A percentile compares a stretch with the other conserved stretches of the same genome.
phyloP scores from a whole-genome alignment of 768 basidiomycete species.

The Tricholoma hemisulphureum region DNA sequence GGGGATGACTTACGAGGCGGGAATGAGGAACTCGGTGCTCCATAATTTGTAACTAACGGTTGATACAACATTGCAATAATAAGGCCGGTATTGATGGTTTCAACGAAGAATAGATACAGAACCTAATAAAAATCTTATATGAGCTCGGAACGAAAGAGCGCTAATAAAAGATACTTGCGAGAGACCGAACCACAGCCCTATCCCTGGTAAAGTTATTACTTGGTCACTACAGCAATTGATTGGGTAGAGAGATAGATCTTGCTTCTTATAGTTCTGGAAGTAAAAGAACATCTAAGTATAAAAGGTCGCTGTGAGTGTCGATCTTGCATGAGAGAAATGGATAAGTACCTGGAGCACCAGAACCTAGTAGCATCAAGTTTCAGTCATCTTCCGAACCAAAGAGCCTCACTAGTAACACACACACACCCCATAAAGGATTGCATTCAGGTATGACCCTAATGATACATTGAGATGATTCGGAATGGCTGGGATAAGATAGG shows the following conservation, averaged over 20 bases:
- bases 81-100: constrained; percentile 43
- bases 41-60: constrained; percentile 43
- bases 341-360: constrained; percentile 34
- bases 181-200: constrained; percentile 38
- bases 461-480: background rate
- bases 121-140: constrained; percentile 25
- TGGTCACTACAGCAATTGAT: background rate
- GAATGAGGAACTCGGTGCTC: constrained; percentile 31
- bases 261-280: constrained; percentile 41
- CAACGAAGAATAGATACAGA: constrained; percentile 40
- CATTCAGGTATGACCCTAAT: constrained; percentile 27
- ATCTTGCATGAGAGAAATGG: background rate
- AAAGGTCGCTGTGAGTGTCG: background rate
- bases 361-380: constrained; percentile 25
- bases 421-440: constrained; percentile 46
- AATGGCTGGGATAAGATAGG: background rate
- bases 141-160: background rate
- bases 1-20: constrained; percentile 27
- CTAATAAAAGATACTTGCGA: constrained; percentile 27
- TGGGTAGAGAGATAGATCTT: background rate
- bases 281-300: constrained; percentile 29
- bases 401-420: background rate
- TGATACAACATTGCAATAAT: constrained; percentile 48
- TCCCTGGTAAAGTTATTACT: constrained; percentile 32
- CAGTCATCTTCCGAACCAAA: background rate